Evolutionary conservation across 1,284 basidiomycete genomes (phyloP).

Genomic region (Trichosporon sp.): DNA sequence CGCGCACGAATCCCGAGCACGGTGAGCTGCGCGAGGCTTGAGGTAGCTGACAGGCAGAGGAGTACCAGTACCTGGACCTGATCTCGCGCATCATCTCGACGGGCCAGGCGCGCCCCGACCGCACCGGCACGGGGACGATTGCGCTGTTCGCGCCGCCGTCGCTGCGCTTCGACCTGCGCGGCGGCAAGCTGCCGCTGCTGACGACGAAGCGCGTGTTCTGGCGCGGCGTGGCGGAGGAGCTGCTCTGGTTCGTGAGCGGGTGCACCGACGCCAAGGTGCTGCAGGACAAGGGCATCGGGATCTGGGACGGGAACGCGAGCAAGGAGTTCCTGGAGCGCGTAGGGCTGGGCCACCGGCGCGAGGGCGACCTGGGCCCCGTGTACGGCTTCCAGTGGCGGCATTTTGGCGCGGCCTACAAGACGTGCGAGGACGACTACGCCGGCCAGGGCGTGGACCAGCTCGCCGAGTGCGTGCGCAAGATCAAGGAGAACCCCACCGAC

Average conservation of each 20-base stretch:
- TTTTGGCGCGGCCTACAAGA: slow-evolving; percentile 84
- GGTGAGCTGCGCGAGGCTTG: slow-evolving; percentile 20
- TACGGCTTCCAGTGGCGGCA: slow-evolving; percentile 99
- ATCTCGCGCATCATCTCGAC: slow-evolving; percentile 67
- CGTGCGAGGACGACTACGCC: slow-evolving; percentile 75
- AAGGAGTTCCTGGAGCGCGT: slow-evolving; percentile 78
- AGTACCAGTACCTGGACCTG: slow-evolving; percentile 78
- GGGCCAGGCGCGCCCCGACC: slow-evolving; percentile 74
- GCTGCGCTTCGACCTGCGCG: slow-evolving; percentile 75
- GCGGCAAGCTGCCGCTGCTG: slow-evolving; percentile 73
- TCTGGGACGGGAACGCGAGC: slow-evolving; percentile 97
- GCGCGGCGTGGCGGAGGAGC: slow-evolving; percentile 86
- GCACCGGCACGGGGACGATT: slow-evolving; percentile 87
- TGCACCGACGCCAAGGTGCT: slow-evolving; percentile 70
- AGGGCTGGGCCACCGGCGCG: slow-evolving; percentile 74
- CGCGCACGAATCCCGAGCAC: slow-evolving; percentile 32
- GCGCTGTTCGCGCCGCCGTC: slow-evolving; percentile 84
- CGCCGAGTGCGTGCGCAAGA: slow-evolving; percentile 79
- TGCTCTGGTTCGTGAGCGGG: slow-evolving; percentile 91
- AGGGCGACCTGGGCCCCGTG: slow-evolving; percentile 92
- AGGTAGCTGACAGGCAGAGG: slow-evolving; percentile 54
- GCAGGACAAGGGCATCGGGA: slow-evolving; percentile 80
- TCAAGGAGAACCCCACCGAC: slow-evolving; percentile 89
- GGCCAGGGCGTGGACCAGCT: slow-evolving; percentile 94
- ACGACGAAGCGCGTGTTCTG: slow-evolving; percentile 94